Conservation (phyloP, 164 flowering plant species). For the Vitis amurensis region DNA sequence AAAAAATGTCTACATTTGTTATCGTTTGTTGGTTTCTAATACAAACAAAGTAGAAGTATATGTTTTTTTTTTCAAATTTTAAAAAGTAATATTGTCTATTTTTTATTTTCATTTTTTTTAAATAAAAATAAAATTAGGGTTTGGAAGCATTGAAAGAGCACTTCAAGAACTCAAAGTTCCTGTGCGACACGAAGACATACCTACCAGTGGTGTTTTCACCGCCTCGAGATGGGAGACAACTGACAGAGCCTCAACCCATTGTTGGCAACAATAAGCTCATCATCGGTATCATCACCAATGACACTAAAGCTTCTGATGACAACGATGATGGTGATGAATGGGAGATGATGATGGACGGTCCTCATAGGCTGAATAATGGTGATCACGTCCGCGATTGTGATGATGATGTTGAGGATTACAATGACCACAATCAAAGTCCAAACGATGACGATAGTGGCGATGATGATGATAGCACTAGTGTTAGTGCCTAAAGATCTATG, state of each 20-base stretch:
- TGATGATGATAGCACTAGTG: conserved; percentile 5
- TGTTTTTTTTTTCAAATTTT: background rate
- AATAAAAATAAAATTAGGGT: conserved; percentile 46
- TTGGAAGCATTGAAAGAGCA: conserved; percentile 86
- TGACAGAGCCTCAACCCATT: conserved; percentile 61
- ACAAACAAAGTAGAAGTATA: too few species aligned
- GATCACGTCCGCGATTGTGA: conserved; percentile 1
- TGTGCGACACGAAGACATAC: conserved; percentile 72
- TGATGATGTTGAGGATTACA: conserved; percentile 4
- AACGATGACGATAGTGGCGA: conserved; percentile 13
- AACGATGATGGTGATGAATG: conserved; percentile 1
- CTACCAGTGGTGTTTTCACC: conserved; percentile 84
- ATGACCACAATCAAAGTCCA: background rate
- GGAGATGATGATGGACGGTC: conserved; percentile 1
- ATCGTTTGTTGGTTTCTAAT: too few species aligned
- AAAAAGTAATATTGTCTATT: background rate
- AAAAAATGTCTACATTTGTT: too few species aligned
- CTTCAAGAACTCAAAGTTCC: conserved; percentile 90
- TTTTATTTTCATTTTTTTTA: background rate
- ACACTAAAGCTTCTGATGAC: background rate
- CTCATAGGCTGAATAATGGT: background rate
- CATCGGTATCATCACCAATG: background rate
- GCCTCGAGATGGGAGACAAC: conserved; percentile 75
- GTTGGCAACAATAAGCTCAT: conserved; percentile 25
- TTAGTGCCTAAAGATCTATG: background rate